Evolutionary conservation across 148 eudicot species (phyloP).

Genomic region (Camellia lanceoleosa): DNA sequence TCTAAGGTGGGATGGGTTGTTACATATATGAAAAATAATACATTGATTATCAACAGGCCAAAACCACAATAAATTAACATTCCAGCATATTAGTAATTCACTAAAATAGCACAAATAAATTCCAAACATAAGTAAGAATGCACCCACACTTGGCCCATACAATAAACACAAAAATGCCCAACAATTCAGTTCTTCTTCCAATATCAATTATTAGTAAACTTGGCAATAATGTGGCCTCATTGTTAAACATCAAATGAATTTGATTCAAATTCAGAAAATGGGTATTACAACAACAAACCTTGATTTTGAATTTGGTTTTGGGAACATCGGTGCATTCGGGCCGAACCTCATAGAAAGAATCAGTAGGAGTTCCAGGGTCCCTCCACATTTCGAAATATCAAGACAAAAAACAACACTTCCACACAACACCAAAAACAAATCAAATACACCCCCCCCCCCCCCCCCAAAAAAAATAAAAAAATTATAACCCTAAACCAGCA

Average conservation of each 20-base stretch:
- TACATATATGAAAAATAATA: not conserved
- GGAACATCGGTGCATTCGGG: conserved; percentile 89
- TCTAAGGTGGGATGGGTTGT: not conserved
- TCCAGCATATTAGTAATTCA: not conserved
- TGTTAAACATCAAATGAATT: not conserved
- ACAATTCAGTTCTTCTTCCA: not conserved
- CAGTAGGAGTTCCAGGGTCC: conserved; percentile 76
- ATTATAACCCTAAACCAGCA: conserved; percentile 16
- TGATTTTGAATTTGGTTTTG: conserved; percentile 87
- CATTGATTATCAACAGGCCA: not conserved
- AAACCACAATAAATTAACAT: conserved; percentile 5
- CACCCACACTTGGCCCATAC: not conserved
- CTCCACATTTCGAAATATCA: conserved; percentile 52
- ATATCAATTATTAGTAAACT: not conserved
- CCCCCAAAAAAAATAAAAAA: too few species aligned
- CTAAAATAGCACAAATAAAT: not conserved
- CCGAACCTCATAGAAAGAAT: conserved; percentile 78
- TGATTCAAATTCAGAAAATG: conserved; percentile 3
- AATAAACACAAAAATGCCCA: not conserved
- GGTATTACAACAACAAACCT: conserved; percentile 45
- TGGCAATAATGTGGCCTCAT: not conserved
- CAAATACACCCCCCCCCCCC: conserved; percentile 6
- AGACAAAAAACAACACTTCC: conserved; percentile 2
- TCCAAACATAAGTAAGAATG: not conserved
- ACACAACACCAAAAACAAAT: conserved; percentile 12